Conservation (phyloP, 1,284 basidiomycete genomes). For the Leccinum laetum region DNA sequence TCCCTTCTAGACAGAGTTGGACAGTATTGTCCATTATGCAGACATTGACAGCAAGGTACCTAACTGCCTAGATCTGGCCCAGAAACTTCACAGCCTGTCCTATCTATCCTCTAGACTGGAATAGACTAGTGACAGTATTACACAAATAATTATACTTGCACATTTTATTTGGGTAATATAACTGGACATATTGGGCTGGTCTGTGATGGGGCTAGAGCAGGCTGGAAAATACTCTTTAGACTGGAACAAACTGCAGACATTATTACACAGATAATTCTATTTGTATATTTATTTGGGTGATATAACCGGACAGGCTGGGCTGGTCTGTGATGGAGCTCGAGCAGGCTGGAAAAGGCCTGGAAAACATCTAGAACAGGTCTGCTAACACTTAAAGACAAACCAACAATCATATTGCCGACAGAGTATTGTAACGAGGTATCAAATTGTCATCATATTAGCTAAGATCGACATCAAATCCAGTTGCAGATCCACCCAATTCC, state of each 20-base stretch:
- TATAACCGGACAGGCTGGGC: neutral
- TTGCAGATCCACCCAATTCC: neutral
- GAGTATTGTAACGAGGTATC: neutral
- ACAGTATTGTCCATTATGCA: neutral
- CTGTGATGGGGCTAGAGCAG: neutral
- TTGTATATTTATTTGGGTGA: neutral
- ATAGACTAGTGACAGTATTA: neutral
- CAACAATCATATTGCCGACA: neutral
- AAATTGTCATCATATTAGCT: neutral
- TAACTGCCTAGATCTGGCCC: neutral
- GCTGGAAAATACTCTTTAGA: neutral
- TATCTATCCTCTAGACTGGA: neutral
- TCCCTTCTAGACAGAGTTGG: neutral
- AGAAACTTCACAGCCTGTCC: neutral
- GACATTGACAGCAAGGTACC: neutral
- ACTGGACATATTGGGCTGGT: neutral
- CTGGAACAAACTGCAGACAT: neutral
- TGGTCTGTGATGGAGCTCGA: neutral
- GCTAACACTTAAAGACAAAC: neutral
- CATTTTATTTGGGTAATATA: neutral
- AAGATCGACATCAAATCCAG: neutral
- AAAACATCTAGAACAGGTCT: no score
- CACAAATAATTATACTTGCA: neutral
- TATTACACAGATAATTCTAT: neutral
- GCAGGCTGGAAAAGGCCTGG: neutral